Conservation (phyloP, 352 stramenopile species). For the Globisporangium paddicum region DNA sequence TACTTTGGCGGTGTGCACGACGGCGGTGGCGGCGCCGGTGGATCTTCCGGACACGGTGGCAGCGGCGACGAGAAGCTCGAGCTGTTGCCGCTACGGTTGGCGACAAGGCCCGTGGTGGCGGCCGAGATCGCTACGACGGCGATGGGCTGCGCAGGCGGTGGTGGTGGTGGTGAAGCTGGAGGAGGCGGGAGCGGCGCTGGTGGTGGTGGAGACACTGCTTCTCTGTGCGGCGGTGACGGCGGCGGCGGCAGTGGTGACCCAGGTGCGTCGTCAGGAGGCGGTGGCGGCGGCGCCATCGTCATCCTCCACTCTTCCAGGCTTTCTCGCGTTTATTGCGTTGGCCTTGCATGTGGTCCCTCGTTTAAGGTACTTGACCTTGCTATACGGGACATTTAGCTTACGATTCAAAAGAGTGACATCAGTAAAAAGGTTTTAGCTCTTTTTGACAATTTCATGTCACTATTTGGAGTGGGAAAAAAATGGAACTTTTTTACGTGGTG, state of each 20-base stretch:
- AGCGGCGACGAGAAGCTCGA: slow-evolving; percentile 73
- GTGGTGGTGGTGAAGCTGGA: slow-evolving; percentile 2
- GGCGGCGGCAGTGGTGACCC: slow-evolving; percentile 1
- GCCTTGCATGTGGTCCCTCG: too few species aligned
- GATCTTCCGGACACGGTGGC: slow-evolving; percentile 69
- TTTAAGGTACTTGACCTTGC: too few species aligned
- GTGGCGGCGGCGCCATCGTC: slow-evolving; percentile 2
- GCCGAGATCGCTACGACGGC: neutral
- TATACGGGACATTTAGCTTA: too few species aligned
- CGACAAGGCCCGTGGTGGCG: neutral
- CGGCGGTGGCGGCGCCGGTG: slow-evolving; percentile 47
- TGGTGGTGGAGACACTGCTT: neutral
- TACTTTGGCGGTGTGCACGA: slow-evolving; percentile 68
- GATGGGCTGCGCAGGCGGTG: neutral
- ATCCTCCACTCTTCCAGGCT: neutral
- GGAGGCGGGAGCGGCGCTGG: neutral
- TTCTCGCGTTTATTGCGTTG: neutral
- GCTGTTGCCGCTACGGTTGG: slow-evolving; percentile 23
- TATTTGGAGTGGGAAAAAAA: too few species aligned
- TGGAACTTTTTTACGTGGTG: neutral
- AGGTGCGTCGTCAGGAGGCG: neutral
- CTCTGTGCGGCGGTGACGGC: neutral
- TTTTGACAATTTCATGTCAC: too few species aligned
- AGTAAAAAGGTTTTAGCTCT: too few species aligned
- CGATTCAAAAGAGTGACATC: too few species aligned